Percentiles rank a stretch among this genome's conserved stretches.
phyloP scores from a whole-genome alignment of 2,329 filamentous ascomycete species.

The Trichophyton mentagrophytes region DNA sequence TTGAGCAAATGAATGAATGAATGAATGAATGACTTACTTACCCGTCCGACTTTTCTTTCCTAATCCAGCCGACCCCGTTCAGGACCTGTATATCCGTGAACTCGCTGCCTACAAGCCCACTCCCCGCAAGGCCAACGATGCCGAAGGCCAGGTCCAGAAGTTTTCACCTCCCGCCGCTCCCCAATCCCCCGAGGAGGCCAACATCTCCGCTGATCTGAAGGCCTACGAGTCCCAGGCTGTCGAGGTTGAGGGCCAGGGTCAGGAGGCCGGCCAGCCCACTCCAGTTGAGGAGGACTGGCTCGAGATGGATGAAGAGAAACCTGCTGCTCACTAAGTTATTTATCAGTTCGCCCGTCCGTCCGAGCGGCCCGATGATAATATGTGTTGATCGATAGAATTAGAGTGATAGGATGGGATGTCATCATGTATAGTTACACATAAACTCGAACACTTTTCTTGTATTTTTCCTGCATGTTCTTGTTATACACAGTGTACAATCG shows the following conservation, averaged over 20 bases:
- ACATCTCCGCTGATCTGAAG: conserved; percentile 82
- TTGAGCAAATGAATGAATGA: neutral
- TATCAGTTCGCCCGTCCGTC: neutral
- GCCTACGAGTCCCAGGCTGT: conserved; percentile 90
- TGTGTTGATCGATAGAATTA: conserved; percentile 1
- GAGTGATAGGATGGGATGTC: conserved; percentile 5
- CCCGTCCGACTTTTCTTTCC: conserved; percentile 4
- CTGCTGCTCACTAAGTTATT: conserved; percentile 30
- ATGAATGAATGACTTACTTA: neutral
- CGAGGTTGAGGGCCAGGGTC: conserved; percentile 71
- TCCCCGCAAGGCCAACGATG: conserved; percentile 69
- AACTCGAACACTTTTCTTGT: neutral
- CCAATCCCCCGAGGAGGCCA: conserved; percentile 80
- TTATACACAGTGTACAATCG: neutral
- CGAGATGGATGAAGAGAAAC: conserved; percentile 54
- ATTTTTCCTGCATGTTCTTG: neutral
- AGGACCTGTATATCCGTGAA: conserved; percentile 94
- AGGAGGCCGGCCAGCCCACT: conserved; percentile 45
- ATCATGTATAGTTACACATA: conserved; percentile 10
- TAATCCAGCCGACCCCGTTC: conserved; percentile 74
- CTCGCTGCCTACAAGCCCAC: conserved; percentile 89
- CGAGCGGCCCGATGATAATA: neutral
- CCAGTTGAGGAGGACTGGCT: conserved; percentile 64
- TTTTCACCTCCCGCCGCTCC: conserved; percentile 72
- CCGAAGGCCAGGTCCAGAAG: conserved; percentile 81